Percentiles rank a stretch among this genome's conserved stretches.
Evolutionary conservation across 805 yeast species (phyloP).

Genomic region (Yamadazyma phyllophila): DNA sequence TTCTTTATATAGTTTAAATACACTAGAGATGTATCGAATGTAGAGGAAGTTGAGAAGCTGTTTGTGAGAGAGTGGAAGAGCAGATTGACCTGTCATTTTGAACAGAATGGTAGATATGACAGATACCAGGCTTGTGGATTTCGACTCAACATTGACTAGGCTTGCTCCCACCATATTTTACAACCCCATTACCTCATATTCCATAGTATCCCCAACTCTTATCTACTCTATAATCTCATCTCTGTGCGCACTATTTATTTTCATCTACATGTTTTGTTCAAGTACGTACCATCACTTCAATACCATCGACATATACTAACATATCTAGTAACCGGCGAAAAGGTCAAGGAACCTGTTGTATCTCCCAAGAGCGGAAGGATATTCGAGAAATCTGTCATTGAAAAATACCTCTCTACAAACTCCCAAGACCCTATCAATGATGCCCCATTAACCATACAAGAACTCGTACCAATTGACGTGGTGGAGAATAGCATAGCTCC

Average conservation of each 20-base stretch:
- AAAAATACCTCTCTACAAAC: constrained; percentile 58
- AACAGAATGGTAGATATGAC: no score
- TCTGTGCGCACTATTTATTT: not conserved
- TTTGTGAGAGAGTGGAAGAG: no score
- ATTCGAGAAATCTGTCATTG: constrained; percentile 63
- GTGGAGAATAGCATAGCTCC: constrained; percentile 24
- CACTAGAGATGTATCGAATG: not conserved
- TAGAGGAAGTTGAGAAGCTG: no score
- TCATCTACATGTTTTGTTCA: constrained; percentile 20
- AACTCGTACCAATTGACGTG: constrained; percentile 46
- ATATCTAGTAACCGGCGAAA: constrained; percentile 62
- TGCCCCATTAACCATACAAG: constrained; percentile 56
- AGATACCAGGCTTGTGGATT: no score
- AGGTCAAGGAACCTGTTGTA: constrained; percentile 68
- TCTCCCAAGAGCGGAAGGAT: constrained; percentile 69
- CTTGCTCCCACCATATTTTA: no score
- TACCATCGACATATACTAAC: constrained; percentile 13
- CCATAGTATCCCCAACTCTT: not conserved
- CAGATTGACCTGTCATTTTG: no score
- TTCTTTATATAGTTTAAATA: constrained; percentile 1
- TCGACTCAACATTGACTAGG: no score
- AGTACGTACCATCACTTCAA: constrained; percentile 15
- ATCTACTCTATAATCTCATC: not conserved
- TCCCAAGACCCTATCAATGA: constrained; percentile 76
- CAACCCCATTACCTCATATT: no score